Percentiles rank a stretch among this genome's conserved stretches.
phyloP scores from a whole-genome alignment of 2,329 filamentous ascomycete species.

The Fusarium goolgardi region DNA sequence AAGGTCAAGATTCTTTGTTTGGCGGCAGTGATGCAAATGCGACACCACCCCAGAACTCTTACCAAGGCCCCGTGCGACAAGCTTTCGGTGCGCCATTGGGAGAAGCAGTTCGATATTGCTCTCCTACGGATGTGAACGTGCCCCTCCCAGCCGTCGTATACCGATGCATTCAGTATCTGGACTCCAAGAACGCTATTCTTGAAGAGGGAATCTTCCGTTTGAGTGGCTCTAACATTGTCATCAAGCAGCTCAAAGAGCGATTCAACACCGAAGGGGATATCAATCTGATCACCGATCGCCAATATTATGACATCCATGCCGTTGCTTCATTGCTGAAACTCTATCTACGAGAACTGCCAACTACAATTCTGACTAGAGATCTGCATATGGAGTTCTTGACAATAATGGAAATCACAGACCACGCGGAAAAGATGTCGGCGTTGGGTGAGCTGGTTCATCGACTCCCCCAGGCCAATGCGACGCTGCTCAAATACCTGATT shows the following conservation, averaged over 20 bases:
- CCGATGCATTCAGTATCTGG: constrained; percentile 92
- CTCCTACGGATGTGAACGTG: constrained; percentile 77
- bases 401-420: constrained; percentile 81
- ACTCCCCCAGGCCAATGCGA: constrained; percentile 82
- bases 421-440: constrained; percentile 78
- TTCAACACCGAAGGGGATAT: constrained; percentile 96
- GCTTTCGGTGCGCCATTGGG: constrained; percentile 88
- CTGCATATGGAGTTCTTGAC: constrained; percentile 89
- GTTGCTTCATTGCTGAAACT: constrained; percentile 94
- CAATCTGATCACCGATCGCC: constrained; percentile 82
- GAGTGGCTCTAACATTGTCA: constrained; percentile 95
- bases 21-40: constrained; percentile 61
- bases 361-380: constrained; percentile 90
- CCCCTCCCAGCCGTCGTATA: constrained; percentile 93
- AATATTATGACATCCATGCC: constrained; percentile 95
- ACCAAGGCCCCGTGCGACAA: constrained; percentile 69
- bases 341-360: constrained; percentile 91
- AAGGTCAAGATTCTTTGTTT: constrained; percentile 68
- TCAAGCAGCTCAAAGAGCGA: constrained; percentile 88
- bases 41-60: constrained; percentile 57
- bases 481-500: constrained; percentile 85
- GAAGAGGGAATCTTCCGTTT: constrained; percentile 98
- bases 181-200: constrained; percentile 79
- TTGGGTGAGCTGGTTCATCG: constrained; percentile 83
- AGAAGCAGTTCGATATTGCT: constrained; percentile 86